Conservation (phyloP, 495 filamentous ascomycete species). For the Neurospora pannonica region DNA sequence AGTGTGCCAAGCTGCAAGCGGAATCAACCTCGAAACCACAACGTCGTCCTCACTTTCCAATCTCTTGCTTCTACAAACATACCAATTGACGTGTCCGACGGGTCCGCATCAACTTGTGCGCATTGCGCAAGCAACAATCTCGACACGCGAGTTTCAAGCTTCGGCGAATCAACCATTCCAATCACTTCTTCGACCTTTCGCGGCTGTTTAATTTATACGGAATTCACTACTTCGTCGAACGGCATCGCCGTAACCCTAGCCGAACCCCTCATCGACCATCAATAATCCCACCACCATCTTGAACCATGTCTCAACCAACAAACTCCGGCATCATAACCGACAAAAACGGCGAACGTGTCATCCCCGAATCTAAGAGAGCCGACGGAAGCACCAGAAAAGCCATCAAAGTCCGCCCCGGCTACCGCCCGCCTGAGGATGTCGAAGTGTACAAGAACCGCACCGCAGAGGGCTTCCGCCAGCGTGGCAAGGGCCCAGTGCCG, state of each 20-base stretch:
- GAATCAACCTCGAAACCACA: background rate
- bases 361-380: slow-evolving; percentile 75
- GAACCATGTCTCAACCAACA: slow-evolving; percentile 39
- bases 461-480: slow-evolving; percentile 76
- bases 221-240: background rate
- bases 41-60: background rate
- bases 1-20: background rate
- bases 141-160: background rate
- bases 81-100: background rate
- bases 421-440: slow-evolving; percentile 90
- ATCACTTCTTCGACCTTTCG: background rate
- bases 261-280: background rate
- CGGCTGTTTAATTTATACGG: background rate
- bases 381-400: slow-evolving; percentile 86
- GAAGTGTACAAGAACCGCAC: slow-evolving; percentile 91
- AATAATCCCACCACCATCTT: slow-evolving; percentile 7
- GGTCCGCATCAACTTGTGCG: background rate
- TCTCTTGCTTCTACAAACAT: background rate
- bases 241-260: background rate
- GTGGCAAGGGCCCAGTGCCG: slow-evolving; percentile 63
- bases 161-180: background rate
- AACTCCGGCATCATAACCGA: slow-evolving; percentile 69
- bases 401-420: slow-evolving; percentile 87
- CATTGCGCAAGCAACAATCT: background rate
- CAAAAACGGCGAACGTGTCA: slow-evolving; percentile 65